phyloP scores from a whole-genome alignment of 148 eudicot species.

The Chenopodium suecicum region DNA sequence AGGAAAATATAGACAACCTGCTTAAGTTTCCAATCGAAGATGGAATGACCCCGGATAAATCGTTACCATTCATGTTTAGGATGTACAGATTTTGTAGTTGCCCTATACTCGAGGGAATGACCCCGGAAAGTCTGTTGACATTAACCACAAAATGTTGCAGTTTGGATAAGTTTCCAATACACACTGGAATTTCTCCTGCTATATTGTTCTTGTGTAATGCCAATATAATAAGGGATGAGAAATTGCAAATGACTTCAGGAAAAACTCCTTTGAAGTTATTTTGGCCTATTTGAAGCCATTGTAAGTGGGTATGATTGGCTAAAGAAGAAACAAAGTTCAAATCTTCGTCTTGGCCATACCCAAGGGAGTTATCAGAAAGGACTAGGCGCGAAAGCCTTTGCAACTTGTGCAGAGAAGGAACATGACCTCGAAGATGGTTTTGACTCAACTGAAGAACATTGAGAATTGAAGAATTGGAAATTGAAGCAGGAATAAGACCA shows the following conservation, averaged over 20 bases:
- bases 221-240: slow-evolving; percentile 27
- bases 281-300: not conserved
- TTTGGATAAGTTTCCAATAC: slow-evolving; percentile 29
- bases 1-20: slow-evolving; percentile 1
- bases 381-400: not conserved
- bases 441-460: not conserved
- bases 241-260: slow-evolving; percentile 35
- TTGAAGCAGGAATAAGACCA: slow-evolving; percentile 3
- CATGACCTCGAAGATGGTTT: slow-evolving; percentile 19
- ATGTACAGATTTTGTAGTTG: not conserved
- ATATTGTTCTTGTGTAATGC: slow-evolving; percentile 13
- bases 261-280: slow-evolving; percentile 39
- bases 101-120: slow-evolving; percentile 37
- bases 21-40: slow-evolving; percentile 37
- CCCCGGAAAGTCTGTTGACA: slow-evolving; percentile 29
- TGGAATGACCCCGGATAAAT: slow-evolving; percentile 38
- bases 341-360: slow-evolving; percentile 24
- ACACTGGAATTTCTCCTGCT: slow-evolving; percentile 35
- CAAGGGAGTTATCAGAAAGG: slow-evolving; percentile 29
- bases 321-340: slow-evolving; percentile 33
- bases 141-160: not conserved
- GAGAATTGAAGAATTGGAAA: slow-evolving; percentile 20
- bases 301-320: slow-evolving; percentile 28
- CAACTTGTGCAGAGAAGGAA: slow-evolving; percentile 25
- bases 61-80: slow-evolving; percentile 6